phyloP scores from a whole-genome alignment of 305 asterid genomes.

The Salvia sclarea region DNA sequence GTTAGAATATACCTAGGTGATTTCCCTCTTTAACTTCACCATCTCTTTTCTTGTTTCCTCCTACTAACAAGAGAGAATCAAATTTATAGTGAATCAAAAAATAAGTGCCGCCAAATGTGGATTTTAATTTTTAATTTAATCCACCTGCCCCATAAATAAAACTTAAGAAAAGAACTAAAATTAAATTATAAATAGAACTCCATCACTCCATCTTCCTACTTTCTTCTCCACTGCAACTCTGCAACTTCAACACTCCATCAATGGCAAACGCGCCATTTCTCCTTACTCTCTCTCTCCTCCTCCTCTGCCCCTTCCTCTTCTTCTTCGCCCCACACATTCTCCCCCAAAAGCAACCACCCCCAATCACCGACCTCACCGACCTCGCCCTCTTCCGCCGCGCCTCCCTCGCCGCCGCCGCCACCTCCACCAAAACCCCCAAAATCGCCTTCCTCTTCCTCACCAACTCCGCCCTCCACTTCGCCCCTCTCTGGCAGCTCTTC shows the following conservation, averaged over 20 bases:
- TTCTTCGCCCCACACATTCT: conserved; percentile 49
- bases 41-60: not conserved
- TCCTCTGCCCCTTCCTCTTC: conserved; percentile 55
- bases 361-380: conserved; percentile 57
- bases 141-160: not conserved
- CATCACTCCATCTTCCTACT: not conserved
- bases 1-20: too few relatives aligned
- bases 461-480: conserved; percentile 67
- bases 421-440: conserved; percentile 58
- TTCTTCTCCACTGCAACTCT: not conserved
- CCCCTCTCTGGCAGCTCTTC: conserved; percentile 71
- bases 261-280: conserved; percentile 54
- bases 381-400: conserved; percentile 64
- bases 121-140: too few relatives aligned
- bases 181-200: not conserved
- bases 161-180: too few relatives aligned
- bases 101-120: not conserved
- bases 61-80: not conserved
- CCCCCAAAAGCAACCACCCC: conserved; percentile 40
- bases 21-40: too few relatives aligned
- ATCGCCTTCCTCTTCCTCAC: conserved; percentile 83
- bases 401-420: conserved; percentile 50
- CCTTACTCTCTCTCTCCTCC: conserved; percentile 47
- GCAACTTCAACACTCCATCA: too few relatives aligned
- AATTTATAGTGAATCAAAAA: not conserved